phyloP scores from a whole-genome alignment of 208 protist species.

The Borovskyia barvae region DNA sequence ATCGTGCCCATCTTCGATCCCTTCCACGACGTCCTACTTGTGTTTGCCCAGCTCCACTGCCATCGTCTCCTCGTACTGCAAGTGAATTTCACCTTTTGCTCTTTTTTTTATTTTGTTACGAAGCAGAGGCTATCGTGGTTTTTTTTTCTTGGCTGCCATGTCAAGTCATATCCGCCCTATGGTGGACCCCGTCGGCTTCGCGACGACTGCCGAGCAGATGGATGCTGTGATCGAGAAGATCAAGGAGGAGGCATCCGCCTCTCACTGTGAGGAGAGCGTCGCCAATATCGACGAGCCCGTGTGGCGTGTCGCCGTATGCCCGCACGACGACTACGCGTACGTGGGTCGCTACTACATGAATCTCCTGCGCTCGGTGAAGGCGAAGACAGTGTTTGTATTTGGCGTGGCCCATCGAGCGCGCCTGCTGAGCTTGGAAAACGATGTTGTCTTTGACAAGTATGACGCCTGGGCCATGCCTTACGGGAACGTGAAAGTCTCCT shows the following conservation, averaged over 20 bases:
- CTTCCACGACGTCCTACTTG: too few species aligned
- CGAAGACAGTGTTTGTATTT: slow-evolving; percentile 28
- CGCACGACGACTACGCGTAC: slow-evolving; percentile 28
- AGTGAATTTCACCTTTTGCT: too few species aligned
- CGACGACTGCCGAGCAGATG: slow-evolving; percentile 22
- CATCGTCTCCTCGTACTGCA: too few species aligned
- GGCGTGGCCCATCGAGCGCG: slow-evolving; percentile 19
- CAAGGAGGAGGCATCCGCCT: slow-evolving; percentile 4
- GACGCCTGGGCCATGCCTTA: slow-evolving; percentile 23
- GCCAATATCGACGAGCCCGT: neutral
- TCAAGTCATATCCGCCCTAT: neutral
- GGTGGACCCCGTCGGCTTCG: slow-evolving; percentile 23
- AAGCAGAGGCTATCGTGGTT: neutral
- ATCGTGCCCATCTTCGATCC: too few species aligned
- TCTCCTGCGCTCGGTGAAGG: slow-evolving; percentile 13
- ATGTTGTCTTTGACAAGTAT: slow-evolving; percentile 24
- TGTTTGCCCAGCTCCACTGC: too few species aligned
- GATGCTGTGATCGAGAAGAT: slow-evolving; percentile 13
- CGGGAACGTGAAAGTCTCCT: slow-evolving; percentile 10
- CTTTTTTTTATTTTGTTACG: slow-evolving; percentile 1
- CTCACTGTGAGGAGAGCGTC: slow-evolving; percentile 4
- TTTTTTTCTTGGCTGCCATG: slow-evolving; percentile 4
- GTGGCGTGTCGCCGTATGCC: slow-evolving; percentile 25
- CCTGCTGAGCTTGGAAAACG: slow-evolving; percentile 17
- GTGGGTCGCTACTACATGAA: slow-evolving; percentile 18